phyloP scores from a whole-genome alignment of 192 early-diverging fungal genomes.

The Gigaspora rosea region DNA sequence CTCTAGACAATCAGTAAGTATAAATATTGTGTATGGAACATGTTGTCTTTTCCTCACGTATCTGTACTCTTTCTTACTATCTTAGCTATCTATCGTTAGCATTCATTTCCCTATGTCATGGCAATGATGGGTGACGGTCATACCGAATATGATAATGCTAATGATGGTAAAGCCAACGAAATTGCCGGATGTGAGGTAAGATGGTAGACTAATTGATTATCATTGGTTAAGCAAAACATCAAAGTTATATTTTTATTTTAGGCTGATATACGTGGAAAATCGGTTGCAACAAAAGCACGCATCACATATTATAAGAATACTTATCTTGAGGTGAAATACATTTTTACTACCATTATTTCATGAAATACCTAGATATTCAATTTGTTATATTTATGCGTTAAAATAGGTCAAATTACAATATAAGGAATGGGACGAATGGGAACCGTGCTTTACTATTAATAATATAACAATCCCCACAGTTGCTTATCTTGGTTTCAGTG shows the following conservation, averaged over 20 bases:
- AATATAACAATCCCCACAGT: slow-evolving; percentile 78
- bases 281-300: slow-evolving; percentile 60
- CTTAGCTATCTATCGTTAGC: slow-evolving; percentile 34
- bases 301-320: slow-evolving; percentile 75
- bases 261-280: slow-evolving; percentile 76
- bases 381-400: background rate
- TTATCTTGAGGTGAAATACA: slow-evolving; percentile 25
- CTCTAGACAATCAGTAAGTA: slow-evolving; percentile 54
- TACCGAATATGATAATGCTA: slow-evolving; percentile 79
- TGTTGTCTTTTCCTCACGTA: background rate
- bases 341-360: background rate
- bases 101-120: slow-evolving; percentile 85
- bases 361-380: background rate
- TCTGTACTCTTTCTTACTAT: background rate
- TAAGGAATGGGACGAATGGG: slow-evolving; percentile 65
- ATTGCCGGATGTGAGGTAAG: slow-evolving; percentile 62
- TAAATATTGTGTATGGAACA: background rate
- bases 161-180: slow-evolving; percentile 78
- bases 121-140: slow-evolving; percentile 93
- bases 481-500: slow-evolving; percentile 89
- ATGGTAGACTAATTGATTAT: background rate
- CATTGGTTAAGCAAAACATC: background rate
- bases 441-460: slow-evolving; percentile 78
- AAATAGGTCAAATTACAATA: slow-evolving; percentile 48
- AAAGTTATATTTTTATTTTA: slow-evolving; percentile 11